Evolutionary conservation across 345 rosid genomes (phyloP).

Genomic region (Salix exigua): DNA sequence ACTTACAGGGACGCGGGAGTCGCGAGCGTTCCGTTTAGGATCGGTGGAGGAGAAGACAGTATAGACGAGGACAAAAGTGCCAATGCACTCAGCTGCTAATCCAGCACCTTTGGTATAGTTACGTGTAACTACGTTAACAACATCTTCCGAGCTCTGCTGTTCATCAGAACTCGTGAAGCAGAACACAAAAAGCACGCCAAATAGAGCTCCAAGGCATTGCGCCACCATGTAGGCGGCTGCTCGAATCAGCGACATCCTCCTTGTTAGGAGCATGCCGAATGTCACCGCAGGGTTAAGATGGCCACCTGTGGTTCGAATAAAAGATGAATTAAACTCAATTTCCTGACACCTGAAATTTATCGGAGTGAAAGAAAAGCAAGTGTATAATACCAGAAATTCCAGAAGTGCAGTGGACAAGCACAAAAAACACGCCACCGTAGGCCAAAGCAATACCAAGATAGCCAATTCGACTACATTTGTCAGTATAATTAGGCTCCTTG

Average conservation of each 20-base stretch:
- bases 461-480: slow-evolving; percentile 73
- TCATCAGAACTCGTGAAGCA: slow-evolving; percentile 57
- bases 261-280: slow-evolving; percentile 56
- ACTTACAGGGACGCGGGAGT: slow-evolving; percentile 77
- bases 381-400: slow-evolving; percentile 58
- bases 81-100: slow-evolving; percentile 73
- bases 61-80: slow-evolving; percentile 46
- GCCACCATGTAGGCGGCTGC: slow-evolving; percentile 72
- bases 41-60: slow-evolving; percentile 80
- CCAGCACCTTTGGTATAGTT: slow-evolving; percentile 67
- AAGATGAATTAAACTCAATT: neutral
- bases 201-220: slow-evolving; percentile 71
- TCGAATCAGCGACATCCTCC: slow-evolving; percentile 63
- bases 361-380: neutral
- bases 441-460: slow-evolving; percentile 85
- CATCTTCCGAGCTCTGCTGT: slow-evolving; percentile 50
- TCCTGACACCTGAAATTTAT: neutral
- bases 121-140: slow-evolving; percentile 50
- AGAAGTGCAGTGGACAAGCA: slow-evolving; percentile 73
- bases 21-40: slow-evolving; percentile 82
- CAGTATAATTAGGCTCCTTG: slow-evolving; percentile 42
- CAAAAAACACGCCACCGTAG: slow-evolving; percentile 75
- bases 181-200: slow-evolving; percentile 70
- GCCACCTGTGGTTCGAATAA: slow-evolving; percentile 44
- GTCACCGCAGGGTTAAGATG: slow-evolving; percentile 72